These are phyloP conservation scores for Extremus antarcticus DNA, from an alignment of 495 filamentous ascomycete species.

Conservation along the genomic window DNA sequence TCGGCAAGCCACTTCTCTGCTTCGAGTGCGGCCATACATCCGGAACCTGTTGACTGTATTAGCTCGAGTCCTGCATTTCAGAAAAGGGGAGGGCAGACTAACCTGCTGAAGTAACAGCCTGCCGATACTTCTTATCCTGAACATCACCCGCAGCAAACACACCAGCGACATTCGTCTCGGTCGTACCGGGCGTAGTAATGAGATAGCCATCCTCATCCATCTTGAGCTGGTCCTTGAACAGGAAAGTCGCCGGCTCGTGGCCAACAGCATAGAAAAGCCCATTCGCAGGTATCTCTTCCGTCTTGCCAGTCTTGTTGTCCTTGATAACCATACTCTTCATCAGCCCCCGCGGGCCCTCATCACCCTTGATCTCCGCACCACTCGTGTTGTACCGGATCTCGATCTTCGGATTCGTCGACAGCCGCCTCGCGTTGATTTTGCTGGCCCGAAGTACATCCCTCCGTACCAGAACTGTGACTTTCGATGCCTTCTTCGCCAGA, in stretches of 20 bases:
- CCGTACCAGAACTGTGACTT: constrained; percentile 88
- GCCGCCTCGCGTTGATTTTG: constrained; percentile 81
- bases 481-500: constrained; percentile 90
- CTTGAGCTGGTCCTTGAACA: constrained; percentile 80
- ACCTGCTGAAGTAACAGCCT: constrained; percentile 97
- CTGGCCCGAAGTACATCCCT: constrained; percentile 74
- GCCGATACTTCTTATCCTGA: constrained; percentile 95
- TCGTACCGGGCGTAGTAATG: constrained; percentile 77
- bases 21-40: constrained; percentile 89
- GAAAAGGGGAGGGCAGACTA: constrained; percentile 30
- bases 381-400: constrained; percentile 76
- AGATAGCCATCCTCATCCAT: constrained; percentile 84
- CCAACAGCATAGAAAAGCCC: constrained; percentile 97
- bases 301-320: constrained; percentile 63
- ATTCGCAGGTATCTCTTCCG: constrained; percentile 74
- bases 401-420: constrained; percentile 76
- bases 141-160: constrained; percentile 97
- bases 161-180: constrained; percentile 76
- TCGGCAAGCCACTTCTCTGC: constrained; percentile 87
- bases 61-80: too few relatives aligned
- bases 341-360: constrained; percentile 57
- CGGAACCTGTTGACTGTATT: constrained; percentile 78
- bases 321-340: constrained; percentile 78
- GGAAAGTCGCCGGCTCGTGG: constrained; percentile 80
- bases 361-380: constrained; percentile 71